phyloP scores from a whole-genome alignment of 1,139 yeast species.

The Yamadazyma triangularis region DNA sequence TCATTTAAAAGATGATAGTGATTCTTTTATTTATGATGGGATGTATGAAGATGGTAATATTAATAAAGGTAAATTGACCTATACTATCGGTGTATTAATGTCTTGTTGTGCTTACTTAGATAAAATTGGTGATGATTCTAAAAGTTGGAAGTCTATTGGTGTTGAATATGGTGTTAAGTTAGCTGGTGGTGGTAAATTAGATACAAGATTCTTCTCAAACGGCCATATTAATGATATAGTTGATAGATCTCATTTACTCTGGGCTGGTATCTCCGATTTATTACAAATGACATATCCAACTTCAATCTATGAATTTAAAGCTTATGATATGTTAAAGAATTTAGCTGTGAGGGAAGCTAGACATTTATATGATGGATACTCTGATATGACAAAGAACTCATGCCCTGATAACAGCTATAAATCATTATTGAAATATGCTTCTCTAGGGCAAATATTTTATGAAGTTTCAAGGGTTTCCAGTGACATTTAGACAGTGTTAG shows the following conservation, averaged over 20 bases:
- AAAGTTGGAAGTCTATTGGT: conserved; percentile 15
- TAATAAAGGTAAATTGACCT: conserved; percentile 32
- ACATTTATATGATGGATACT: conserved; percentile 15
- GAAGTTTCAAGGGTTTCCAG: conserved; percentile 15
- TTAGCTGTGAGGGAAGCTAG: conserved; percentile 19
- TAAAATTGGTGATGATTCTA: conserved; percentile 10
- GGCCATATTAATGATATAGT: conserved; percentile 18
- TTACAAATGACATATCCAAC: conserved; percentile 14
- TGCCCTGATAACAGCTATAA: conserved; percentile 11
- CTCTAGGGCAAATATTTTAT: conserved; percentile 20
- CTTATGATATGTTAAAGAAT: conserved; percentile 16
- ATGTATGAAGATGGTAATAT: conserved; percentile 16
- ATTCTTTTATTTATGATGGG: conserved; percentile 30
- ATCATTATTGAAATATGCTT: conserved; percentile 14
- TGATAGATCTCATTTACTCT: conserved; percentile 16
- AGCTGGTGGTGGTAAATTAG: conserved; percentile 11
- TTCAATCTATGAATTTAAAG: conserved; percentile 12
- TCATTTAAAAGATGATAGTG: conserved; percentile 23
- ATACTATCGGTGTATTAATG: conserved; percentile 32
- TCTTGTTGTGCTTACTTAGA: conserved; percentile 26
- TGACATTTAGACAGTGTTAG: too few species aligned
- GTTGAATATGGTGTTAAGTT: conserved; percentile 15
- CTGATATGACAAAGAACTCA: conserved; percentile 2
- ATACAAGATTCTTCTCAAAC: conserved; percentile 13
- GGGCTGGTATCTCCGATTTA: conserved; percentile 19